phyloP scores from a whole-genome alignment of 2,329 filamentous ascomycete genomes.

The Phialophora tarda region DNA sequence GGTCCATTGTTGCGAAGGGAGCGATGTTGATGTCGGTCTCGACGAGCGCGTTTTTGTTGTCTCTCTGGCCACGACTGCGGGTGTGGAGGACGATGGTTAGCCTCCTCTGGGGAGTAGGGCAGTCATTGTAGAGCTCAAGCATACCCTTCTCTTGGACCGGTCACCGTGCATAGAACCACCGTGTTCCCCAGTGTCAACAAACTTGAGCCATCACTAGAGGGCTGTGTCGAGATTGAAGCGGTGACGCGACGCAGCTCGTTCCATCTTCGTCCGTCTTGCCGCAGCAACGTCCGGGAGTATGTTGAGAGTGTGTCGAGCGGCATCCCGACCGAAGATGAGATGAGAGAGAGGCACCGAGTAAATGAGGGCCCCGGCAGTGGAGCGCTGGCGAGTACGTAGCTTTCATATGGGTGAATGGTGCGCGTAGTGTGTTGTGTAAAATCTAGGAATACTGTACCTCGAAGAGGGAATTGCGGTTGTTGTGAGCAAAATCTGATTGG shows the following conservation, averaged over 20 bases:
- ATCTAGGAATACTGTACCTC: not conserved
- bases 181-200: slow-evolving; percentile 98
- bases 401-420: not conserved
- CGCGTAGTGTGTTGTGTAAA: not conserved
- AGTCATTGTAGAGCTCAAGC: not conserved
- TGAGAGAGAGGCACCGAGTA: not conserved
- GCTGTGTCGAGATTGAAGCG: slow-evolving; percentile 89
- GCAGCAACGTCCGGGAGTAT: slow-evolving; percentile 83
- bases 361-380: not conserved
- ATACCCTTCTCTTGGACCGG: slow-evolving; percentile 75
- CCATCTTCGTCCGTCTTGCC: slow-evolving; percentile 87
- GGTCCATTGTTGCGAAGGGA: slow-evolving; percentile 40
- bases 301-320: slow-evolving; percentile 92
- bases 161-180: slow-evolving; percentile 90
- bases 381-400: not conserved
- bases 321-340: slow-evolving; percentile 67
- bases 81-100: not conserved
- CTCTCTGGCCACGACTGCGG: slow-evolving; percentile 38
- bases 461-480: not conserved
- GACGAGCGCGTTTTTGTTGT: slow-evolving; percentile 38
- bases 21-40: slow-evolving; percentile 40
- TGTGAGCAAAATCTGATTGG: not conserved
- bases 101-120: not conserved
- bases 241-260: slow-evolving; percentile 91
- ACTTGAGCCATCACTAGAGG: slow-evolving; percentile 87